These are phyloP conservation scores for Candida yuanshanica DNA, from an alignment of 805 yeast genomes.

Conservation along the genomic window DNA sequence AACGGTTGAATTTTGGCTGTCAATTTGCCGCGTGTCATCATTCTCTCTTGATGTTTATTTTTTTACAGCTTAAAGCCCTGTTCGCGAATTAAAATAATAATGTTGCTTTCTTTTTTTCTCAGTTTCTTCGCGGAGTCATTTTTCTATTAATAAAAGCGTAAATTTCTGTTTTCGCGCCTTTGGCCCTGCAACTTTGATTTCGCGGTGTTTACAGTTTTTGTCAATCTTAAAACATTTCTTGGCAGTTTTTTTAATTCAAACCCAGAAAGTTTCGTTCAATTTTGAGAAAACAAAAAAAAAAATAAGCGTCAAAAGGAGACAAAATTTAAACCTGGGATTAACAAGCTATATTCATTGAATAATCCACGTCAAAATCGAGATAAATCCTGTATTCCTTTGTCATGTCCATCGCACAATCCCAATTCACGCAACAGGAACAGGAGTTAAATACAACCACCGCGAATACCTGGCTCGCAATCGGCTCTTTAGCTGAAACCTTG, in stretches of 20 bases:
- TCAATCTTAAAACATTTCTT: neutral
- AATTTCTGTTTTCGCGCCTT: too few species aligned
- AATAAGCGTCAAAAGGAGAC: neutral
- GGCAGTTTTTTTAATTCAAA: neutral
- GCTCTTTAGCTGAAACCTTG: conserved; percentile 81
- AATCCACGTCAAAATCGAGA: too few species aligned
- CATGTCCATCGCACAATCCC: conserved; percentile 15
- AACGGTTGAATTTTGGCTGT: too few species aligned
- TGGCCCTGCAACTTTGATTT: too few species aligned
- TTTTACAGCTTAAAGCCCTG: neutral
- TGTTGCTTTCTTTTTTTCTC: neutral
- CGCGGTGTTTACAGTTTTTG: neutral
- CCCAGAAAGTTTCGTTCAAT: neutral
- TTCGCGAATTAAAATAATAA: too few species aligned
- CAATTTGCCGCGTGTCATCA: neutral
- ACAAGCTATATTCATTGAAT: too few species aligned
- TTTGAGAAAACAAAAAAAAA: neutral
- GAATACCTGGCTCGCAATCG: conserved; percentile 85
- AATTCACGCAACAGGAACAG: conserved; percentile 27
- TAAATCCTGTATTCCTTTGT: too few species aligned
- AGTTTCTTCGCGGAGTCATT: neutral
- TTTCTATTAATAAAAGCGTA: too few species aligned
- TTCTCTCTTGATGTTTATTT: neutral
- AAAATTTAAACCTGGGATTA: too few species aligned
- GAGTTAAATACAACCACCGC: conserved; percentile 50